Base-by-base conservation (phyloP, 441 rosid genomes). In the Mallotus repandus region DNA sequence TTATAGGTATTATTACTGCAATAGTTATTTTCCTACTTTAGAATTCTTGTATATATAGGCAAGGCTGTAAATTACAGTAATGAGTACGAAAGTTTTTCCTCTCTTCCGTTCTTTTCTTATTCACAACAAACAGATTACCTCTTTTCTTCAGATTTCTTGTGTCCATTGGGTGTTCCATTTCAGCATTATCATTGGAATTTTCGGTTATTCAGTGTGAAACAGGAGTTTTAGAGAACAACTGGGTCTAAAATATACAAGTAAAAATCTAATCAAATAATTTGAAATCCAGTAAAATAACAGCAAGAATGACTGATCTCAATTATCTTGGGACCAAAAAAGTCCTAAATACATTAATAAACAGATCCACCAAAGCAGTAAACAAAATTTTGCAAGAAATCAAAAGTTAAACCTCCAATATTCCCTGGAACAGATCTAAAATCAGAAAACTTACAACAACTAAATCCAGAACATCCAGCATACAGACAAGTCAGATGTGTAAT, bases 321-420 rank as follows among this genome's bases (percentile, higher is more conserved):
- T 46, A 59, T 59, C 13, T 58, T 70, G 29, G 18, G 9, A 18
- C 29, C 11, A 13, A 1, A 29, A 29, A 29, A 29, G 32, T 13
- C 61, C 52, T 15, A n/a, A 63, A 71, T 32, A 38, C 35, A 59
- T 16, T 56, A 38, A n/a, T 41, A 55, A 41, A 62, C 60, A 67
- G 32, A 52, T 32, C 58, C 45, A 29, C 19, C 25, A 16, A 9
- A 18, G 49, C 66, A 71, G 32, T 7, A 55, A 57, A 56, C 9
- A 22, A 56, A 55, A 18, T 55, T 50, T 62, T 22, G 10, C 43
- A 7, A 65, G 56, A 22, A 57, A 63, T 21, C 38, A 43, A 62
- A 66, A 61, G 50, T 61, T 25, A 15, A 65, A 64, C 55, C 8
- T 19, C 45, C 63, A 13, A 2, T 25, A 69, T 41, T 41, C 41